Base-by-base conservation (phyloP, 768 basidiomycete species). In the Sarcodon aspratus region DNA sequence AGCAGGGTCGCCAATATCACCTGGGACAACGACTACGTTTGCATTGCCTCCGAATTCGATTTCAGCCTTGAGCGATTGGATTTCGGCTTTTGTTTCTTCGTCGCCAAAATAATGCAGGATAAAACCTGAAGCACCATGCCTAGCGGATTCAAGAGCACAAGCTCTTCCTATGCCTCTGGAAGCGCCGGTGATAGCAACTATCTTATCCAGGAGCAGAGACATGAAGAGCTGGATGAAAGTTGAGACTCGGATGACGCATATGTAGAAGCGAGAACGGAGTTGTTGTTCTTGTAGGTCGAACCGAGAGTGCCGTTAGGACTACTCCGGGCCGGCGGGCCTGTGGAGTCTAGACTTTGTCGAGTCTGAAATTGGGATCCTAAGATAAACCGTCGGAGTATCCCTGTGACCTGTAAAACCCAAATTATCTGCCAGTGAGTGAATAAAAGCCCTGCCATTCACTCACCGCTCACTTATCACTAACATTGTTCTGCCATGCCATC, bases 121-220 rank as follows among this genome's bases (percentile, higher is more conserved):
- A 42, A 88, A 63, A 38, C 76, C 77, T 2, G 64, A 63, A 12
- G 82, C 84, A 7, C 82, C 82, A 50, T 85, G 75, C 52, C 75
- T 72, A 3, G 77, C 79, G 46, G 74, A 76, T 53, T 81, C 80
- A 13, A 83, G 61, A 17, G 80, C 82, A 54, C 80, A 82, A 31
- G 77, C 80, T 52, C 79, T 70, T 10, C 85, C 84, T 50, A 88
- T 88, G 17, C 84, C 85, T 50, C 80, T 69, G 7, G 80, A 82
- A n/a, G 79, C 71, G 13, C 84, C 84, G 12, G 85, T 87, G 54
- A 88, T 79, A 50, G 76, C 77, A 12, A 85, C 77, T 36, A 83
- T 64, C 59, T 84, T 84, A 56, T 70, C 67, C 17, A 65, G 55
- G 21, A 75, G 70, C 15, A 81, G 64, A 21, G 60, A 56, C 64